A percentile compares a stretch with the other conserved stretches of the same genome.
These are phyloP conservation scores for Aspergillus carbonarius DNA, from an alignment of 2,329 filamentous ascomycete species.

Conservation along the genomic window DNA sequence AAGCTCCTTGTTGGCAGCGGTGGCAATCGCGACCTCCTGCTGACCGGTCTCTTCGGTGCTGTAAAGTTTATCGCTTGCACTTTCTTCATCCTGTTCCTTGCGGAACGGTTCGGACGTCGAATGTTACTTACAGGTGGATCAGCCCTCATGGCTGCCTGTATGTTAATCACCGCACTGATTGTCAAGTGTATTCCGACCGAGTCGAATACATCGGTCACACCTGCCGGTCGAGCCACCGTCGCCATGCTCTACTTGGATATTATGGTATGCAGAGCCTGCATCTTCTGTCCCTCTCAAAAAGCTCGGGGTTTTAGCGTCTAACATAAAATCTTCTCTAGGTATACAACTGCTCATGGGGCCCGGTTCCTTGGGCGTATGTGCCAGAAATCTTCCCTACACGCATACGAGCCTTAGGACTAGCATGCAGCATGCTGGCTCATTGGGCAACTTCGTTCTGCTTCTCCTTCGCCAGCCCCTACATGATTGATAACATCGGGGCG, in stretches of 20 bases:
- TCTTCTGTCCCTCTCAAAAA: neutral
- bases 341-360: slow-evolving; percentile 25
- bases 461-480: slow-evolving; percentile 42
- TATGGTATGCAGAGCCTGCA: slow-evolving; percentile 13
- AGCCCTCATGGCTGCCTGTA: slow-evolving; percentile 51
- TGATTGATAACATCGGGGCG: slow-evolving; percentile 42
- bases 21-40: slow-evolving; percentile 43
- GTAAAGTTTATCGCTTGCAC: slow-evolving; percentile 52
- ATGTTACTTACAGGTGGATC: slow-evolving; percentile 50
- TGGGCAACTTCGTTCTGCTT: slow-evolving; percentile 47
- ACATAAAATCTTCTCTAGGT: neutral
- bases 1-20: slow-evolving; percentile 48
- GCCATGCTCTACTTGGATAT: slow-evolving; percentile 48
- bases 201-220: slow-evolving; percentile 26
- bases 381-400: slow-evolving; percentile 42
- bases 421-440: slow-evolving; percentile 37
- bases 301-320: neutral
- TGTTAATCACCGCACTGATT: slow-evolving; percentile 52
- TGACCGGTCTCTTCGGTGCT: slow-evolving; percentile 53
- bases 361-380: slow-evolving; percentile 38
- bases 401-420: slow-evolving; percentile 40
- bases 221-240: slow-evolving; percentile 46
- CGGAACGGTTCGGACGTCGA: slow-evolving; percentile 52
- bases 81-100: slow-evolving; percentile 51
- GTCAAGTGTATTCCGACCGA: slow-evolving; percentile 45